Base-by-base conservation (phyloP, 805 yeast genomes). In the Saccharomycopsis microspora region DNA sequence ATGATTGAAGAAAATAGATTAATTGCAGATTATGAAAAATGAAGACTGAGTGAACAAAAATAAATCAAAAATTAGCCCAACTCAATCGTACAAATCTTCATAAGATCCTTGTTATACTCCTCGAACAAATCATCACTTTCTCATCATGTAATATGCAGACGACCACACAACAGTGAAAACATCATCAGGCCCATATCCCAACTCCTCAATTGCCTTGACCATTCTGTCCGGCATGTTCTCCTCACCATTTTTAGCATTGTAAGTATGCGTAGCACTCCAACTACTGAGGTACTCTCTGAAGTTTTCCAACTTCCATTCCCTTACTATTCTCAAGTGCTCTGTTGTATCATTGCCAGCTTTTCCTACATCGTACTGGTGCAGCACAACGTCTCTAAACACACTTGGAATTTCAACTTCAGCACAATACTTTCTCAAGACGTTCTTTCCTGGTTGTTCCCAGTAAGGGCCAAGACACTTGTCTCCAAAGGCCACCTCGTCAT, bases 401-500 rank as follows among this genome's bases (percentile, higher is more conserved):
- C 46, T 31, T 3, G 82, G 78, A 3, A 72, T 56, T 35, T 66
- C 59, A 4, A 79, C 67, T 7, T 66, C 73, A 10, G 53, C 57
- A 52, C 74, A 69, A 49, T 70, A 57, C 5, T 64, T 53, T 45
- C 80, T 65, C 34, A 89, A 61, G 9, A 73, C 64, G 4, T 58
- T 46, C 43, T 95, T 68, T 0, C 96, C 97, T 0, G 95, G 93
- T 55, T 82, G 83, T 56, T 85, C 84, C 97, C 97, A 89, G 58
- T 76, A 76, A 0, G 80, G 78, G 0, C 89, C 89, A 42, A 82
- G 60, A 41, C 58, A 65, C 3, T 61, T 58, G 39, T 74, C 75
- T 5, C 63, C 70, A 55, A 78, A 79, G 8, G 75, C 67, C 5
- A n/a, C 11, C 32, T 78, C 72, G 32, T 64, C 56, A 43, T 76